phyloP scores from a whole-genome alignment of 2,329 filamentous ascomycete species.

The Cercospora sesami region DNA sequence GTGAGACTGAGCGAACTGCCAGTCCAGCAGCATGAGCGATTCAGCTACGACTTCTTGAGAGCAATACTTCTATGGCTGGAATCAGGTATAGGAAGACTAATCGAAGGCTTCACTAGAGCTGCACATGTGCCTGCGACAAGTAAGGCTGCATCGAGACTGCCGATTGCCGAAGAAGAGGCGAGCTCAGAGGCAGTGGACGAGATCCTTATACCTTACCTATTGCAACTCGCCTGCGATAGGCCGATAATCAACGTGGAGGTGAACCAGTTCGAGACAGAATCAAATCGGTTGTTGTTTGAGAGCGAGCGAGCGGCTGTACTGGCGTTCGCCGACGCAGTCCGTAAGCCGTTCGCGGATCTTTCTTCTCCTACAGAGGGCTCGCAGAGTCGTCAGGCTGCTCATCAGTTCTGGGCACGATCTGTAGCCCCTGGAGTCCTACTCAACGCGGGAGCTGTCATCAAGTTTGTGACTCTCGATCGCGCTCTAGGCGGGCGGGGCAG shows the following conservation, averaged over 20 bases:
- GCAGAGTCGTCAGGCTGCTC: constrained; percentile 48
- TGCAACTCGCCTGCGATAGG: constrained; percentile 52
- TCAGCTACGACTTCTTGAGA: constrained; percentile 65
- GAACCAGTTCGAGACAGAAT: constrained; percentile 59
- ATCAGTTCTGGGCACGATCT: constrained; percentile 60
- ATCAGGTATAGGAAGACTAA: constrained; percentile 56
- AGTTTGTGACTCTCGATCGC: constrained; percentile 58
- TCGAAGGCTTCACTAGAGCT: constrained; percentile 58
- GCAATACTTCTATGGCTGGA: constrained; percentile 64
- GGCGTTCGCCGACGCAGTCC: constrained; percentile 57
- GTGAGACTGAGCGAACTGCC: constrained; percentile 44
- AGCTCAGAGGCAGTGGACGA: constrained; percentile 57
- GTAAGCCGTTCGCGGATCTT: constrained; percentile 54
- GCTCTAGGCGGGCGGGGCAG: constrained; percentile 62
- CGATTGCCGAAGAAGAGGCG: constrained; percentile 53
- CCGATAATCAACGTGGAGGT: constrained; percentile 58
- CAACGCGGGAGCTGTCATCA: constrained; percentile 59
- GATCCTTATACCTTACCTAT: constrained; percentile 60
- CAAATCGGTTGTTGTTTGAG: constrained; percentile 53
- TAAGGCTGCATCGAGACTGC: constrained; percentile 44
- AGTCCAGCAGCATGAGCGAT: constrained; percentile 47
- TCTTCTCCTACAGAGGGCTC: constrained; percentile 39
- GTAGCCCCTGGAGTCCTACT: constrained; percentile 61
- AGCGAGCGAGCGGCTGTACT: constrained; percentile 57
- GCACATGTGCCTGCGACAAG: constrained; percentile 38